These are phyloP conservation scores for Apiotrichum veenhuisii DNA, from an alignment of 1,284 basidiomycete genomes.

Conservation along the genomic window DNA sequence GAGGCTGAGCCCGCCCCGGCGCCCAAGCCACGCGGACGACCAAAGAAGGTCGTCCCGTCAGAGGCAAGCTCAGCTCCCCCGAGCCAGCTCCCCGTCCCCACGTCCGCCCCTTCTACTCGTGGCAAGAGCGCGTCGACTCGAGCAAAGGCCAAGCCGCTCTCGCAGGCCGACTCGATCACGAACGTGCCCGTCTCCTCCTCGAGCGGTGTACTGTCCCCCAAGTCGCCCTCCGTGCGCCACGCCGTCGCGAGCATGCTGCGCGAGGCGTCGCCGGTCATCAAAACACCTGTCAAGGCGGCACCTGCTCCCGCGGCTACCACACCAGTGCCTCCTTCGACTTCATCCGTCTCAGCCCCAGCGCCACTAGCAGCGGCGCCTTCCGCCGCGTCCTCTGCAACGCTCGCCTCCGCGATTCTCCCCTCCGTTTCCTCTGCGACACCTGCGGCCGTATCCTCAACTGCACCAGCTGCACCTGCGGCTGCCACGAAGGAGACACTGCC, in stretches of 20 bases:
- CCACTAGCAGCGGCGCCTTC: no score
- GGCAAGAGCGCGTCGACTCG: slow-evolving; percentile 3
- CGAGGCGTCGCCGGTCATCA: slow-evolving; percentile 1
- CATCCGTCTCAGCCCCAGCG: no score
- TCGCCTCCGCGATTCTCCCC: no score
- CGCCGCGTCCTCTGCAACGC: no score
- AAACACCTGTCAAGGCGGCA: no score
- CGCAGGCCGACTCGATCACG: slow-evolving; percentile 31
- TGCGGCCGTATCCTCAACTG: not conserved
- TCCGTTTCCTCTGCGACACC: no score
- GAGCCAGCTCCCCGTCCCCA: not conserved
- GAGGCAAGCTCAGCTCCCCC: not conserved
- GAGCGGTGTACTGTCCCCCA: not conserved
- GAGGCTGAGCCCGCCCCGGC: not conserved
- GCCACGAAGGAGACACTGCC: not conserved
- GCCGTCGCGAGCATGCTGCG: slow-evolving; percentile 16
- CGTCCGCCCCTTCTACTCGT: not conserved
- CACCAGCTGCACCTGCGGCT: not conserved
- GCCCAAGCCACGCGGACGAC: not conserved
- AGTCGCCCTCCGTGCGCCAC: slow-evolving; percentile 6
- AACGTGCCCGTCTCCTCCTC: slow-evolving; percentile 29
- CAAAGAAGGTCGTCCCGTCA: slow-evolving; percentile 5
- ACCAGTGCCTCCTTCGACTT: no score
- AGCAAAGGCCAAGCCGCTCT: slow-evolving; percentile 10
- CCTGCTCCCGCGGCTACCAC: no score